Evolutionary conservation across 83 land plant genomes (phyloP), one percentile per base, ranked within the genome.

Genomic region (Picea abies): DNA sequence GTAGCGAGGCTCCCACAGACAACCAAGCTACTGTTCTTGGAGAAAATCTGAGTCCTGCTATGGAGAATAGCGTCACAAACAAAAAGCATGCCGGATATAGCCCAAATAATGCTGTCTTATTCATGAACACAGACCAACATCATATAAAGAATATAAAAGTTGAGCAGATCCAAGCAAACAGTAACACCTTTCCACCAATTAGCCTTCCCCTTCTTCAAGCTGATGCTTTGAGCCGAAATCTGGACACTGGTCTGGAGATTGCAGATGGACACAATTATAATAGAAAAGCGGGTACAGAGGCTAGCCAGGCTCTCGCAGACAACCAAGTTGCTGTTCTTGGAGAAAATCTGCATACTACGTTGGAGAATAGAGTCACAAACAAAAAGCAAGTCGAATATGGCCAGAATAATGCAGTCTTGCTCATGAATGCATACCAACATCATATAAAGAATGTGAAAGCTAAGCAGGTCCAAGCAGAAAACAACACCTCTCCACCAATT

Each of bases 401-500:
- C 35, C 52, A 71, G 76, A 71, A 9, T 37, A 71, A 19, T 16
- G 52, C 25, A 41, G 52, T 71, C n/a, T 20, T 71, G 37, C 49
- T 20, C 17, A 16, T 71, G 52, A 39, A 47, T 71, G 49, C 76
- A 71, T 2, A 20, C 49, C 17, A 35, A 71, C 76, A 41, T 71
- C 20, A 7, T 71, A 71, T 35, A 39, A 39, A 39, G 35, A 71
- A 71, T 39, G 44, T 32, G 23, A 23, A 72, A 41, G 52, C 11
- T 72, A 72, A 72, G 76, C 39, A 26, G 71, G 71, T 68, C 37
- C 71, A 68, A 68, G 37, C 71, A 68, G 71, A 68, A 26, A 26
- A 16, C 15, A 68, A 25, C 71, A 32, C 17, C 16, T 29, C 17
- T 68, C 71, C 71, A 68, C 71, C 3, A 26, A 26, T 26, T 68